Base-by-base conservation (phyloP, 805 yeast species). In the Starmerella floricola region DNA sequence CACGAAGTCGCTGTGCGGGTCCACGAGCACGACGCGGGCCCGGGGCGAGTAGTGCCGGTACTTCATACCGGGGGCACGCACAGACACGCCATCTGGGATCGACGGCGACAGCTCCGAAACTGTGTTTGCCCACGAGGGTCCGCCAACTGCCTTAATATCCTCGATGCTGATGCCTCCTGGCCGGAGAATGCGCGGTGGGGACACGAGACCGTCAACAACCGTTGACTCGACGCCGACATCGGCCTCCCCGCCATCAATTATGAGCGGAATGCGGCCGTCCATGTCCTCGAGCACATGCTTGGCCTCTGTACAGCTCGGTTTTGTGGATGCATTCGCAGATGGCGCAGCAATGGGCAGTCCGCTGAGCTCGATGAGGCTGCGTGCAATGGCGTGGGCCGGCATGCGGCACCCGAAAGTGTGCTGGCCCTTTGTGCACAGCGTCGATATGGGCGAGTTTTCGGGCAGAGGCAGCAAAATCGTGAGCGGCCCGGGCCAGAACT, bases 1-100 rank as follows among this genome's bases (percentile, higher is more conserved):
- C 19, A 4, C 27, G 20, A 18, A 16, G 42, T 72, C 66, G 0
- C 65, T 67, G 36, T 74, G 65, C 20, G 74, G 69, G 19, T 66
- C 61, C 48, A 85, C 74, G 4, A 87, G 60, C 0, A 80, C 64
- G 3, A 91, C 97, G 45, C 72, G 75, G 0, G 96, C 95, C 2
- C 71, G 71, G 3, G 98, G 98, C 0, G 95, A 82, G 59, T 91
- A 91, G 60, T 91, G 98, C 52, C 82, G 77, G 59, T 91, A 91
- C 57, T 91, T 91, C 98, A 91, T 91, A 0, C 98, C 98, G 0
- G 98, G 98, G 0, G 98, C 91, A 52, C 81, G 72, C 49, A 84
- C 96, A 26, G 67, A 63, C 16, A 77, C 81, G 1, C 62, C 61
- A 5, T 57, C 65, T 2, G 75, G 73, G 6, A 61, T 53, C 49